Base-by-base conservation (phyloP, 2,329 filamentous ascomycete genomes). In the Cylindrodendrum hubeiense region DNA sequence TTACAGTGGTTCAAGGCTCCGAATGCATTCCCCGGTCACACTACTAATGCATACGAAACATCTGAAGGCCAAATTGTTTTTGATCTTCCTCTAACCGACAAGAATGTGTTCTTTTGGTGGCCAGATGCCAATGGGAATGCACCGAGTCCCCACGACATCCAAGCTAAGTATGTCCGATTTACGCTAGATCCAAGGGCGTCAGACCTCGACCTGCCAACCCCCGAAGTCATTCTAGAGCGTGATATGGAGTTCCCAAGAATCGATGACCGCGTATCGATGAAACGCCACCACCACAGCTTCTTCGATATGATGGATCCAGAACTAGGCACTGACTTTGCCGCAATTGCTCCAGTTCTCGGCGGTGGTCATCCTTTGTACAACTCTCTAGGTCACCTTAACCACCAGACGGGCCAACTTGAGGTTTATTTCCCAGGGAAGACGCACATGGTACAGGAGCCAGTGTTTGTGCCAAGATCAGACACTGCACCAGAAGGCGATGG, bases 71-170 rank as follows among this genome's bases (percentile, higher is more conserved):
- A 58, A 4, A 53, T 63, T 17, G 60, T 49, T 15, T 47, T 63
- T 30, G 60, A 63, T 13, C 53, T 63, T 13, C 47, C 60, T 5
- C 41, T 58, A 8, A 58, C 60, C 0, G 54, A 63, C 41, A 54
- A 59, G 22, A 63, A 63, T 22, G 60, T 63, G 1, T 63, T 63
- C 54, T 63, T 63, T 37, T 59, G 55, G 55, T 59, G 55, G 55
- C 55, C 55, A 21, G 55, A 59, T 33, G 24, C 44, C 2, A 17
- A 43, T 5, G 46, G 55, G 10, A 59, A 59, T 9, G 47, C 44
- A 5, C 55, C 55, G 9, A 15, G 33, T 10, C 55, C 55, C 5
- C 44, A 51, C 17, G 44, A 59, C 44, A 51, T 51, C 22, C 55
- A 59, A 19, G 44, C 33, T 9, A 43, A 59, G 33, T 51, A 50